Evolutionary conservation across 2,329 filamentous ascomycete genomes (phyloP), one percentile per base, ranked within the genome.

Genomic region (Monilinia fructigena): DNA sequence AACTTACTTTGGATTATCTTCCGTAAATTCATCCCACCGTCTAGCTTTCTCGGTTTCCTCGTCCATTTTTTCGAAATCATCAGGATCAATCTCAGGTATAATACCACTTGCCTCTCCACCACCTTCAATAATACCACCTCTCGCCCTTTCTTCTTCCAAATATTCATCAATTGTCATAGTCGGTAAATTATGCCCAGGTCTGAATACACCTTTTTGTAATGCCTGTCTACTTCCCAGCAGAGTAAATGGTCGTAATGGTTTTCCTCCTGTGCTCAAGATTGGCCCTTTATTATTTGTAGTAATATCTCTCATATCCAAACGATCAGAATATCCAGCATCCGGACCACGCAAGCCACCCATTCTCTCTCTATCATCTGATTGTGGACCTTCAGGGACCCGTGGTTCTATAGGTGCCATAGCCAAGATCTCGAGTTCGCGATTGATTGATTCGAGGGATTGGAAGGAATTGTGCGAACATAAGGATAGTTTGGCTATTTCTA

Each of bases 101-200:
- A 86, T 80, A 20, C 85, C 86, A 72, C 88, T 90, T 70, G 89
- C 86, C 73, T 91, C 90, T 23, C 93, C 93, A 40, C 93, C 93
- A 47, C 93, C 95, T 75, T 97, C 90, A 65, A 98, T 91, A 67
- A 99, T 93, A 26, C 92, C 92, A 20, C 95, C 95, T 69, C 91
- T 83, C 71, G 86, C 85, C 75, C 85, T 85, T 80, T 98, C 95
- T 78, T 98, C 94, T 63, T 96, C 95, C 20, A 99, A 82, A 75
- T 98, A 99, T 80, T 99, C 95, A 73, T 99, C 95, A 69, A 99
- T 97, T 1, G 87, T 91, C 95, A 99, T 98, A 3, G 95, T 98
- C 0, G 95, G 95, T 67, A 99, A 80, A 78, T 92, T 97, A 77
- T 99, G 95, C 10, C 95, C 92, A 0, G 92, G 87, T 65, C 91